A percentile compares a stretch with the other conserved stretches of the same genome.
Evolutionary conservation across 2,329 filamentous ascomycete genomes (phyloP).

Genomic region (Lachnellula cervina): DNA sequence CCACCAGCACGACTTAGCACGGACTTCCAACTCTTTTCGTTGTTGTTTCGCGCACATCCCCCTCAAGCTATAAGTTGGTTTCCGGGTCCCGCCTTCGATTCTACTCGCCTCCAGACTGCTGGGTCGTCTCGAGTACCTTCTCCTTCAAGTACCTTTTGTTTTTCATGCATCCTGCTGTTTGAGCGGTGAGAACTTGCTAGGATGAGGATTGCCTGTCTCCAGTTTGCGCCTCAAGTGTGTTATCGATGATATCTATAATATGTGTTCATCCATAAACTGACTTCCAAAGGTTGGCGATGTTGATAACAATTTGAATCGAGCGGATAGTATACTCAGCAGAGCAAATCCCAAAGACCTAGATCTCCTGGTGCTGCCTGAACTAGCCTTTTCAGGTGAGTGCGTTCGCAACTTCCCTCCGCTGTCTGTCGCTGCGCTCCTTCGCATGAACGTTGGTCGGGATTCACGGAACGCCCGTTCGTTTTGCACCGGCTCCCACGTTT

Average conservation of each 20-base stretch:
- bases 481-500: not conserved
- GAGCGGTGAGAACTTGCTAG: constrained; percentile 12
- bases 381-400: constrained; percentile 64
- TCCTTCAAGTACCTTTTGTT: not conserved
- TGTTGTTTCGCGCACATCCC: no score
- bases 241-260: not conserved
- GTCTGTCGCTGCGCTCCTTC: not conserved
- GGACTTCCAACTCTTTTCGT: no score
- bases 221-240: constrained; percentile 61
- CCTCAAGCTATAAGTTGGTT: constrained; percentile 1
- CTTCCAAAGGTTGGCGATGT: constrained; percentile 56
- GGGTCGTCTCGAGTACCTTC: not conserved
- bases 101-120: not conserved
- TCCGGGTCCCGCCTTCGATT: not conserved
- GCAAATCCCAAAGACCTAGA: constrained; percentile 54
- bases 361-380: constrained; percentile 68
- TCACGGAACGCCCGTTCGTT: not conserved
- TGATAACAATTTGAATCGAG: constrained; percentile 64
- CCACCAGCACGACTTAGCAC: no score
- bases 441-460: not conserved
- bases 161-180: not conserved
- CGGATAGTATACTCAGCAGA: constrained; percentile 56
- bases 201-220: constrained; percentile 67
- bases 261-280: not conserved
- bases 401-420: not conserved